Conservation (phyloP, 1,284 basidiomycete genomes). For the Takashimella tepidaria region DNA sequence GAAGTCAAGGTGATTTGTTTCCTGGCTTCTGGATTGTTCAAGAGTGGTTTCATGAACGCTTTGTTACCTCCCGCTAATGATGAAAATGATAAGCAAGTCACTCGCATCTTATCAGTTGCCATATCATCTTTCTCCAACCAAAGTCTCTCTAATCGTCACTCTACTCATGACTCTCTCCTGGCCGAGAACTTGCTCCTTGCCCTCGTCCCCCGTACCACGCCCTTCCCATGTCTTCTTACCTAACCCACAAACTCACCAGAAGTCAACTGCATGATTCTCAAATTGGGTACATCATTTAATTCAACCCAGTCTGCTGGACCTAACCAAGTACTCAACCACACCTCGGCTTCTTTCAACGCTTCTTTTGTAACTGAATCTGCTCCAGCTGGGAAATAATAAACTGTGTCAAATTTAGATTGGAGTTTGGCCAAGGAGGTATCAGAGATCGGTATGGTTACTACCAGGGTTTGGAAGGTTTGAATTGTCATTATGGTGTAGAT, state of each 20-base stretch:
- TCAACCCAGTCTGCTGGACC: constrained; percentile 23
- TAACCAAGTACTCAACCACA: constrained; percentile 24
- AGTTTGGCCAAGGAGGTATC: background rate
- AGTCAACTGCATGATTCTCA: constrained; percentile 37
- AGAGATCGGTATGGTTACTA: background rate
- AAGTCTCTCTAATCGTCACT: too few relatives aligned
- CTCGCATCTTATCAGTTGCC: background rate
- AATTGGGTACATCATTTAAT: constrained; percentile 20
- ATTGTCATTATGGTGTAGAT: background rate
- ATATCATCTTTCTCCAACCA: background rate
- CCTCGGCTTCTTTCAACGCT: constrained; percentile 21
- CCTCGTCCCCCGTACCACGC: background rate
- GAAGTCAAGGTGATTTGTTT: constrained; percentile 32
- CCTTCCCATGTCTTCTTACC: background rate
- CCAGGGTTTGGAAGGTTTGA: background rate
- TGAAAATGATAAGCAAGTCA: background rate
- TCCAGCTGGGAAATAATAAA: background rate
- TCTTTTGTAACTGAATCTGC: constrained; percentile 7
- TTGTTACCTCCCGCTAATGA: constrained; percentile 34
- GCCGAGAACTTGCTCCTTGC: too few relatives aligned
- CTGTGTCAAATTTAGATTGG: background rate
- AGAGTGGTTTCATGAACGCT: constrained; percentile 23
- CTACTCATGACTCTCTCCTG: too few relatives aligned
- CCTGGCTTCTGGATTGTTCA: constrained; percentile 20
- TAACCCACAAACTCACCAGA: constrained; percentile 22